Base-by-base conservation (phyloP, 164 flowering plant genomes). In the Amborella trichopoda region DNA sequence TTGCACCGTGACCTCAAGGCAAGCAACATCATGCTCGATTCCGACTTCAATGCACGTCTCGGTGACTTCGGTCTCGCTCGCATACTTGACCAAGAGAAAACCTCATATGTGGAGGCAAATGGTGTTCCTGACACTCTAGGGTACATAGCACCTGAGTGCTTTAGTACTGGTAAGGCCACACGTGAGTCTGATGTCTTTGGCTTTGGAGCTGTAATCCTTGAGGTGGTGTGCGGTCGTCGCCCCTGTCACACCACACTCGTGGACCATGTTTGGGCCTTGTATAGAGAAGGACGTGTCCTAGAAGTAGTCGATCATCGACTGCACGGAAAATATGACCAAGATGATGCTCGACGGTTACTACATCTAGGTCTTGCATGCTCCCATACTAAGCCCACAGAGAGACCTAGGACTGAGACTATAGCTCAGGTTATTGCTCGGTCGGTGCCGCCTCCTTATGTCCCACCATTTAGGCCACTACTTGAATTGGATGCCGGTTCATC, bases 61-160 rank as follows among this genome's bases (percentile, higher is more conserved):
- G 63, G 63, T 13, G 63, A 59, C 46, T 59, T 59, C 23, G 63
- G 63, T 9, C 57, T 59, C 14, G 63, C 63, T 3, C 56, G 63
- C 1, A 48, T 50, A 20, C 27, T 46, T 0, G 63, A 59, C 11
- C 40, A 52, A 18, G 63, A 52, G 43, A 46, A 26, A 16, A 59
- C 52, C 18, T 52, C 63, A 6, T 52, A 53, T 26, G 58, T 57
- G 3, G 57, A 59, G 43, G 27, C 52, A 2, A 56, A 42, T 26
- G 58, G 58, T 0, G 68, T 77, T 5, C 69, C 68, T 0, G 87
- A 83, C 19, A 77, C 88, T 0, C 37, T 68, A 45, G 88, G 88
- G 11, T 80, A 80, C 54, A 69, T 80, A 3, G 90, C 85, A 4
- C 89, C 89, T 0, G 85, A 78, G 49, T 72, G 80, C 51, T 69